phyloP scores from a whole-genome alignment of 1,139 yeast genomes.

The Candida labiduridarum region DNA sequence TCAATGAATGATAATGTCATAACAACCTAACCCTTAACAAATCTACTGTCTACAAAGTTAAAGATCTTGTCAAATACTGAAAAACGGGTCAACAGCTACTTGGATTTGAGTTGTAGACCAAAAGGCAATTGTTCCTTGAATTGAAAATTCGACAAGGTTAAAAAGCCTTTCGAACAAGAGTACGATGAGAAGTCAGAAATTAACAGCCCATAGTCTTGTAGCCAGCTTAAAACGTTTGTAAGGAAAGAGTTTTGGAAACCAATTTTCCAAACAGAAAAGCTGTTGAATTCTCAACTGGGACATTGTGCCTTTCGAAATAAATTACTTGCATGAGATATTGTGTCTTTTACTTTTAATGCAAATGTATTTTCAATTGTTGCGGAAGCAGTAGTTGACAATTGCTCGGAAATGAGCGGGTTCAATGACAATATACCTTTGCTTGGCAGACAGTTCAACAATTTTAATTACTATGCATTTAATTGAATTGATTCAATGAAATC shows the following conservation, averaged over 20 bases:
- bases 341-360: not conserved
- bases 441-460: no score
- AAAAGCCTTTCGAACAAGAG: no score
- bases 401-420: no score
- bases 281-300: not conserved
- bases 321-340: not conserved
- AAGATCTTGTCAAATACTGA: no score
- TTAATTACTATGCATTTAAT: not conserved
- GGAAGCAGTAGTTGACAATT: no score
- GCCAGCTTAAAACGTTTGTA: not conserved
- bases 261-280: not conserved
- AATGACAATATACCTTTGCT: no score
- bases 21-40: not conserved
- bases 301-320: not conserved
- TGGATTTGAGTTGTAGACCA: not conserved
- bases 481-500: not conserved
- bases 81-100: no score
- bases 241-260: not conserved
- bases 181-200: no score
- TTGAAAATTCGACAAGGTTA: no score
- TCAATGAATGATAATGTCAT: not conserved
- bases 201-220: no score
- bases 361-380: not conserved
- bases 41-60: no score
- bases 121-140: no score